Base-by-base conservation (phyloP, 495 filamentous ascomycete genomes). In the Neurospora sp. region DNA sequence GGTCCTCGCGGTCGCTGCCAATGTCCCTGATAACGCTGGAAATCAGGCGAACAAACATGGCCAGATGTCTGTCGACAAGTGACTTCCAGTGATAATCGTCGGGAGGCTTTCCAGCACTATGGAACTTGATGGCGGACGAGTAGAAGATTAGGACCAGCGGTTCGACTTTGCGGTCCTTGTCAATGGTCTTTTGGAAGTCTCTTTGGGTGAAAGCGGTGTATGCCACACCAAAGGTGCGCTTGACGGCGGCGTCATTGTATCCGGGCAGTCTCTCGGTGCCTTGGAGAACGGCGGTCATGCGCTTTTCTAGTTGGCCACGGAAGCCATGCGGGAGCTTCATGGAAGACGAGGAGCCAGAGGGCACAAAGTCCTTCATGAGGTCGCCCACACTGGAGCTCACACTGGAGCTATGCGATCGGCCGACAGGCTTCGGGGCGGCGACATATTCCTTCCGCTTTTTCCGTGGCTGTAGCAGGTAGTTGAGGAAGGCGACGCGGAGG, bases 131-230 rank as follows among this genome's bases (percentile, higher is more conserved):
- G 4, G 85, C 84, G n/a, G 80, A 77, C 23, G 85, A 75, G 91
- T 96, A 84, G 91, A 94, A 75, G 88, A 97, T 87, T 90, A 98
- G 84, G 91, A 98, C 77, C 91, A 98, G 83, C 77, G 97, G 94
- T 81, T 99, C 96, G 27, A 97, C 90, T 77, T 94, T 90, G 71
- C 96, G 88, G 79, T 98, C 96, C 83, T 97, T 97, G 76, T 97
- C 94, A 86, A 97, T 81, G 92, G 95, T 70, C 86, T 92, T 75
- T 88, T 94, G 84, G 93, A 98, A 72, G 89, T 92, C 78, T 90
- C 89, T 84, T 91, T 96, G 79, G 92, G 92, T 86, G 71, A 87
- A 83, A 85, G 84, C 84, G 1, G 83, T 86, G 75, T 85, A 87
- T 75, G 97, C 97, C 40, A 90, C 92, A 37, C 93, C 96, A 82